phyloP scores from a whole-genome alignment of 768 basidiomycete species.

The Suillus brevipes region DNA sequence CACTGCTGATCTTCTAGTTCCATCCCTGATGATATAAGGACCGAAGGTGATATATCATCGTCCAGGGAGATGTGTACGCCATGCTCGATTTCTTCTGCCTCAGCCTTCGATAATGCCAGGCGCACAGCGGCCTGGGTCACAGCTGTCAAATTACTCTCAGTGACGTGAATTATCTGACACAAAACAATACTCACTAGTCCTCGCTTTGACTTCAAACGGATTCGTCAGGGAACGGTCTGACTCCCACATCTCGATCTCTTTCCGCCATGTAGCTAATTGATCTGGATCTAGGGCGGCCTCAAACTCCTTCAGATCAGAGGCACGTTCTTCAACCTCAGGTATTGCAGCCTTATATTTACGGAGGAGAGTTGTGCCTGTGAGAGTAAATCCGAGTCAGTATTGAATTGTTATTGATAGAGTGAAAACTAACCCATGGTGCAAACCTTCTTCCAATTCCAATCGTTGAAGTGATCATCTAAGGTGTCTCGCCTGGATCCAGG shows the following conservation, averaged over 20 bases:
- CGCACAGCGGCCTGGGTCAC: constrained; percentile 18
- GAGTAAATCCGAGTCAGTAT: not conserved
- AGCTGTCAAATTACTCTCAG: constrained; percentile 10
- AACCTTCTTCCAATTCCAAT: constrained; percentile 35
- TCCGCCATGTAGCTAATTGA: constrained; percentile 20
- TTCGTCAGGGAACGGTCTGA: constrained; percentile 19
- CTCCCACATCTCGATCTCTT: constrained; percentile 24
- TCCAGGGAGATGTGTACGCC: not conserved
- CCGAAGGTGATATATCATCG: constrained; percentile 19
- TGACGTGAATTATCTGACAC: not conserved
- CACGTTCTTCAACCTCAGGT: not conserved
- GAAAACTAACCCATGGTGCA: constrained; percentile 21
- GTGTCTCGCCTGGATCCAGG: constrained; percentile 32
- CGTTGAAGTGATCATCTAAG: constrained; percentile 36
- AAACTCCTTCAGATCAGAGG: constrained; percentile 1
- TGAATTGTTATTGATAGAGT: not conserved
- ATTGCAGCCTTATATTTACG: constrained; percentile 7
- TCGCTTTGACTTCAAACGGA: constrained; percentile 19
- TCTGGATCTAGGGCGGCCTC: not conserved
- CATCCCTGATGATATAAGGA: constrained; percentile 31
- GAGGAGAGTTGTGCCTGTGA: constrained; percentile 3
- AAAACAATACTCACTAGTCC: constrained; percentile 7
- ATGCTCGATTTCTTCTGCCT: constrained; percentile 14
- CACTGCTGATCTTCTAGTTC: constrained; percentile 38
- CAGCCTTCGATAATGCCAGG: constrained; percentile 24